Base-by-base conservation (phyloP, 768 basidiomycete species). In the Termitomyces sp. region DNA sequence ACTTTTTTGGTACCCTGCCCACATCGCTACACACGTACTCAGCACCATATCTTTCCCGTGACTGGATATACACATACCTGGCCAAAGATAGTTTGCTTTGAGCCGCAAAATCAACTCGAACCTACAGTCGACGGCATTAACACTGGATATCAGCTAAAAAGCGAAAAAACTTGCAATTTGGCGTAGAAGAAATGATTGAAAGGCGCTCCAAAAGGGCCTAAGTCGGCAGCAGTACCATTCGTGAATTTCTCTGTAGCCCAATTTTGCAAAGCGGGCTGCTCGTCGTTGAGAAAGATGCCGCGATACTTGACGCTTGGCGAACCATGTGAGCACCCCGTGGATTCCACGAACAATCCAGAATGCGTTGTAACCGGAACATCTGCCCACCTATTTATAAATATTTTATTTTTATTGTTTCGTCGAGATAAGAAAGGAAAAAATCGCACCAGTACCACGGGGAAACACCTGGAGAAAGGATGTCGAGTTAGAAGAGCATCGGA, bases 241-340 rank as follows among this genome's bases (percentile, higher is more conserved):
- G 84, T 86, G 70, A 86, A 89, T 64, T 84, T 85, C 63, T 84
- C 84, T 63, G 79, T 75, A 9, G 87, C 88, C 89, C 89, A 91
- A 66, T 83, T 85, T 62, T 83, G 82, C 51, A 90, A 69, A 45
- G 83, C 83, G 8, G 89, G 89, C 66, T 88, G 85, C 68, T 91
- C 89, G 64, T 91, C 88, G 68, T 91, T 91, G 62, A 91, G 72
- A 75, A 91, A 87, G 45, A 89, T 81, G 17, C 84, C 89, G 46
- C 88, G 82, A 66, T 87, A 89, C 66, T 88, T 84, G 59, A 91
- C 86, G 7, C 82, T 84, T 3, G 88, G 88, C n/a, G 78, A 68
- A 38, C 86, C 87, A 72, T 89, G 87, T 10, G 78, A 73, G 67
- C 81, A 82, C 17, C 81, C 81, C 36, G 68, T 66, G 20, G 75